These are phyloP conservation scores for Mrakia hoshinonis DNA, from an alignment of 768 basidiomycete genomes.

Conservation along the genomic window DNA sequence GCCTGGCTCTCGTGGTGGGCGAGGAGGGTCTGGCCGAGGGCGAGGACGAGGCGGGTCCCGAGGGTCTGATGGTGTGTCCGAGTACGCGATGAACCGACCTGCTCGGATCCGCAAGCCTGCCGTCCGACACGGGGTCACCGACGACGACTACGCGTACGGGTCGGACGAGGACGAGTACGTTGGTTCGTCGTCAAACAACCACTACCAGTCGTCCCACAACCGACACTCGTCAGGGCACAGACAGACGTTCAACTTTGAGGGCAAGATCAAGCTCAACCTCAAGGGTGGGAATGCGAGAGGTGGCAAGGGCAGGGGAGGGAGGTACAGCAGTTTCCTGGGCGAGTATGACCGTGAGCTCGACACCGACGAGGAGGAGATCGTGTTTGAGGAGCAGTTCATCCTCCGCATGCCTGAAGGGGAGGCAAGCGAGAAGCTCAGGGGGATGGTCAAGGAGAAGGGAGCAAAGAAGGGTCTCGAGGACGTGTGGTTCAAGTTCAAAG, in stretches of 20 bases:
- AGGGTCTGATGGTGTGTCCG: neutral
- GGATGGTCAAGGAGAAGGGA: slow-evolving; percentile 59
- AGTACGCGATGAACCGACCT: slow-evolving; percentile 1
- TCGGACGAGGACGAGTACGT: neutral
- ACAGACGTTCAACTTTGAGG: neutral
- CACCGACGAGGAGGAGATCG: slow-evolving; percentile 78
- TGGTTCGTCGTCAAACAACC: neutral
- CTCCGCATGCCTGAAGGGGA: slow-evolving; percentile 77
- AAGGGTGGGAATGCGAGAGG: neutral
- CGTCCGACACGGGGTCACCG: neutral
- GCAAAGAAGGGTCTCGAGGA: slow-evolving; percentile 63
- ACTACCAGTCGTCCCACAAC: neutral
- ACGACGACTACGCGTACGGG: neutral
- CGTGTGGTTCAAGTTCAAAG: slow-evolving; percentile 97
- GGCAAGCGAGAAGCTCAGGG: slow-evolving; percentile 39
- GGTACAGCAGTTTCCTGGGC: slow-evolving; percentile 43
- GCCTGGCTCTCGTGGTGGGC: slow-evolving; percentile 31
- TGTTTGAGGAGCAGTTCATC: slow-evolving; percentile 96
- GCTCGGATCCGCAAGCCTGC: neutral
- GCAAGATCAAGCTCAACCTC: slow-evolving; percentile 28
- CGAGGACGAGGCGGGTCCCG: slow-evolving; percentile 26
- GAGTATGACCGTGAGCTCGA: slow-evolving; percentile 89
- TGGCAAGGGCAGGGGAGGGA: neutral
- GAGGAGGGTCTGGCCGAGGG: slow-evolving; percentile 29
- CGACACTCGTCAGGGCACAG: neutral